Evolutionary conservation across 2,329 filamentous ascomycete genomes (phyloP), one percentile per base, ranked within the genome.

Genomic region (Fusarium mexicanum): DNA sequence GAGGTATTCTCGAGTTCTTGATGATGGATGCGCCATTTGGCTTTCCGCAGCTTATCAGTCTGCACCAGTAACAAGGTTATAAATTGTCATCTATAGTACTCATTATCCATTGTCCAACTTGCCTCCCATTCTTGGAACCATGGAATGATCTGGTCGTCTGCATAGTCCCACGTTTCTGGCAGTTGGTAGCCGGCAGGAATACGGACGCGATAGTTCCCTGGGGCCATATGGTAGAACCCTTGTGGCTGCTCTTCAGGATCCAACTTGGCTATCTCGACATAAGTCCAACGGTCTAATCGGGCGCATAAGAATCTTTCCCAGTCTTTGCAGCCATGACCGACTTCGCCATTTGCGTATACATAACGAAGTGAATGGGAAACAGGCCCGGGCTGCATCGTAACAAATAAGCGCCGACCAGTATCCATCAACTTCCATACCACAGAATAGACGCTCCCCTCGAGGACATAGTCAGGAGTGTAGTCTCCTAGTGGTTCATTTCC

Each of bases 221-320:
- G 33, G 0, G 29, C n/a, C 40, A 46, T 3, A 13, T n/a, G 14
- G 24, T 38, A 43, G 16, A 66, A 66, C 29, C 47, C 58, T 13
- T n/a, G 59, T 43, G 64, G 64, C 24, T n/a, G 64, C 13, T 43
- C 16, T 8, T 51, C 31, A 22, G 5, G 41, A 9, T 44, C 12
- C 41, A 53, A 14, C 41, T 64, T 66, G 16, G 35, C 59, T 29
- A 66, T 41, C 60, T 62, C 60, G 8, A 62, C 50, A 31, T 57
- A 62, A 7, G 18, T 18, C 60, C 60, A 62, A 6, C 60, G 60
- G 16, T 62, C 48, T 17, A 62, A 57, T 14, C 60, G 40, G 5
- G 29, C 60, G 1, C 29, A 6, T 10, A 62, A 24, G 8, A 57
- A 62, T 3, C 12, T 37, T 33, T 55, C 51, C 60, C 60, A 57